Evolutionary conservation across 2,329 filamentous ascomycete species (phyloP).

Genomic region (Aspergillus arachidicola): DNA sequence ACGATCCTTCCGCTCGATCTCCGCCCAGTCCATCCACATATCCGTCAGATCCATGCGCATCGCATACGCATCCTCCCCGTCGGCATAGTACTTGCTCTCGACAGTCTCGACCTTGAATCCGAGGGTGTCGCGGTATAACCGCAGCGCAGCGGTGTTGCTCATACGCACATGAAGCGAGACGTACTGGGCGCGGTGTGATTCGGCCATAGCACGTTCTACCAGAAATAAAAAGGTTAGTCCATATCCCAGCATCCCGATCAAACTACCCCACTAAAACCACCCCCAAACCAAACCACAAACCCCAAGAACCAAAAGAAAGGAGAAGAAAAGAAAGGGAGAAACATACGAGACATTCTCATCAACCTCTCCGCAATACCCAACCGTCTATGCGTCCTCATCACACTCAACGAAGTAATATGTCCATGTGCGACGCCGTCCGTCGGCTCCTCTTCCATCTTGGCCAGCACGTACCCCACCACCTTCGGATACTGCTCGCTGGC

Average conservation of each 20-base stretch:
- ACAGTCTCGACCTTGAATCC: conserved; percentile 81
- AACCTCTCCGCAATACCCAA: conserved; percentile 94
- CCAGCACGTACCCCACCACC: conserved; percentile 98
- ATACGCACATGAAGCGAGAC: conserved; percentile 95
- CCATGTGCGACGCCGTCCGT: conserved; percentile 87
- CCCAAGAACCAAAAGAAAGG: too few species aligned
- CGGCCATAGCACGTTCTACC: conserved; percentile 90
- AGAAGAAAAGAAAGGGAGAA: background rate
- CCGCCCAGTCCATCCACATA: conserved; percentile 51
- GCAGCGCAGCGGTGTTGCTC: conserved; percentile 87
- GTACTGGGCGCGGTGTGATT: conserved; percentile 87
- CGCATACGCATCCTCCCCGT: conserved; percentile 92
- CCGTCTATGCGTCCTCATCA: conserved; percentile 92
- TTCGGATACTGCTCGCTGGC: conserved; percentile 71
- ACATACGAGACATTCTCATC: conserved; percentile 90
- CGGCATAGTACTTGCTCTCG: conserved; percentile 69
- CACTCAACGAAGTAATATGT: conserved; percentile 91
- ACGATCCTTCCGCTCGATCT: conserved; percentile 45
- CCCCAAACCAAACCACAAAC: too few species aligned
- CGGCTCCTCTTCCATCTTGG: conserved; percentile 99
- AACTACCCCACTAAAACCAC: too few species aligned
- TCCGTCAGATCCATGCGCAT: conserved; percentile 82
- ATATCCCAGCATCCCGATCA: background rate
- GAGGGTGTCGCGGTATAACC: conserved; percentile 89
- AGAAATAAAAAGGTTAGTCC: background rate